Evolutionary conservation across 2,329 filamentous ascomycete species (phyloP), one percentile per base, ranked within the genome.

Genomic region (Clathrospora elynae): DNA sequence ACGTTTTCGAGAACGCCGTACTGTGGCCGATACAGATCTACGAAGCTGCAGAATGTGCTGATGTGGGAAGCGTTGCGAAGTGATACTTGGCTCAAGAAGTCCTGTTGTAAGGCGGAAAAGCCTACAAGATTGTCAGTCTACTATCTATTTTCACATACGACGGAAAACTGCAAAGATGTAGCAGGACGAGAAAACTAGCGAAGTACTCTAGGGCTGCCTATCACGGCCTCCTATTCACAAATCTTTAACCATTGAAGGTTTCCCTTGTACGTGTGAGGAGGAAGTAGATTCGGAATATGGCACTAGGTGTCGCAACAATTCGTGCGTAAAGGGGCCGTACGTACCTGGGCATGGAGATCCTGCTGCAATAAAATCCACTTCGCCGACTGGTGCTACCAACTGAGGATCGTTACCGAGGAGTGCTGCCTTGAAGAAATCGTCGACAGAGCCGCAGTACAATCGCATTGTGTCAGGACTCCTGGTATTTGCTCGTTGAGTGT

Each of bases 1-100:
- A 95, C 89, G 53, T 95, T 95, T 64, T 95, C 89, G 0, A 95
- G 75, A 0, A 92, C 53, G 0, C 84, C 86, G 59, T 87, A 92
- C n/a, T 80, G 76, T 0, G 89, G 88, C 0, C 85, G 79, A 52
- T 88, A 90, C 0, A 89, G 71, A 50, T 95, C 88, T 2, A 92
- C 75, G 46, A 80, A 88, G 0, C 88, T 83, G 0, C 84, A 84
- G 24, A 92, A 88, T 0, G 87, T 87, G 0, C 87, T 88, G 0
- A 93, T 80, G 19, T 93, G 79, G 0, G 87, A 91, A 22, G 86
- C 86, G 59, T 93, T 90, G 45, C 82, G 81, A 5, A 83, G 68
- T 6, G 87, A 85, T 3, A 72, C 39, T 0, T 73, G 61, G 2
- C 78, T 84, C 0, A 75, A 71, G 55, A 77, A 83, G 54, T 84